Evolutionary conservation across 2,329 filamentous ascomycete genomes (phyloP), one percentile per base, ranked within the genome.

Genomic region (Microcyclospora tardicrescens): DNA sequence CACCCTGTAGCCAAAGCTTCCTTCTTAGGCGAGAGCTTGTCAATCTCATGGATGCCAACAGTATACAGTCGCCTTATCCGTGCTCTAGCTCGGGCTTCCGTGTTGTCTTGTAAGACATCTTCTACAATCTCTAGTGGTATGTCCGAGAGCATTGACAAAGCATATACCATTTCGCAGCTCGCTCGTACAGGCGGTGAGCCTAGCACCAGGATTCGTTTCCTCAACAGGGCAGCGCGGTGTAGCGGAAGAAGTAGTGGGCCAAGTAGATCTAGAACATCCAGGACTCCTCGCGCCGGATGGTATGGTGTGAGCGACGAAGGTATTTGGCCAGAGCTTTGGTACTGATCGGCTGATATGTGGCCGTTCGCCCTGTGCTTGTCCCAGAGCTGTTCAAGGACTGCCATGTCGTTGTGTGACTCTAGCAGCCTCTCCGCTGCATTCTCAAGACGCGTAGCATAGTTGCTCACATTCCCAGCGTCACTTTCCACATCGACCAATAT

Each of bases 191-290:
- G 91, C 10, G 87, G 79, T 58, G 87, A 78, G 13, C 82, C 81
- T 16, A 91, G 80, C 44, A 98, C 79, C 37, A 98, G 63, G 40
- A 98, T 89, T 41, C 91, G 76, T 63, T 91, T 89, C 40, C 89
- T 76, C 45, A 94, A 64, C 36, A 98, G 64, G 6, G 87, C 85
- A 33, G 86, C 85, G 51, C 91, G 77, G 51, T 94, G 82, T 45
- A 98, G 73, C 10, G 91, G 84, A 55, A 95, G 98, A 36, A 96
- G 76, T 40, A 98, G 68, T 1, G 91, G 91, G 0, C 91, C 91
- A 56, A 96, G 93, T 8, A 73, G 75, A 49, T 91, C 79, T 34
- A 96, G 63, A 45, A 94, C 75, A 28, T 73, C 70, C 10, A 79
- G 73, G 47, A 96, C 71, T 39, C 84, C 91, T 62, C 85, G 78